phyloP scores from a whole-genome alignment of 306 rosid genomes.

The Alnus rubra region DNA sequence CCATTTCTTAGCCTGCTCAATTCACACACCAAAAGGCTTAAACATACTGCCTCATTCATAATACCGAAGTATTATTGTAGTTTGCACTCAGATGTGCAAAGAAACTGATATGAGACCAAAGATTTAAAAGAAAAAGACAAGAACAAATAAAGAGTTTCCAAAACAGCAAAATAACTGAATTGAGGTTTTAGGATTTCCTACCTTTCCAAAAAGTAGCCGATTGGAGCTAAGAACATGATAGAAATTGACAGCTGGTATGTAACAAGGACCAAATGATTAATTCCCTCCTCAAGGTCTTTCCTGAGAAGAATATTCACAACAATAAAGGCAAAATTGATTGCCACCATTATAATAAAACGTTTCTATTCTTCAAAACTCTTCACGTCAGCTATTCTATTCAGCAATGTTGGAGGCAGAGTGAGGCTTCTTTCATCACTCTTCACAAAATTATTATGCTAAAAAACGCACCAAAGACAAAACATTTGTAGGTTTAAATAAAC shows the following conservation, averaged over 20 bases:
- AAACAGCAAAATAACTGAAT: background rate
- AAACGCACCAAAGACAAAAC: conserved; percentile 25
- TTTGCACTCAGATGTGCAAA: no score
- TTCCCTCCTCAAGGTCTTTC: conserved; percentile 78
- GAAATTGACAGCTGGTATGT: conserved; percentile 73
- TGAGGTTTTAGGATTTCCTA: conserved; percentile 25
- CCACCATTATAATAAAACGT: conserved; percentile 74
- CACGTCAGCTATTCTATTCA: conserved; percentile 34
- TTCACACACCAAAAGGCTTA: no score
- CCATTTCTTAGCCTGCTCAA: no score
- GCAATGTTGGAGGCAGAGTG: conserved; percentile 20
- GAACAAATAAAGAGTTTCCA: conserved; percentile 9
- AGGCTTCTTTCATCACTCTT: conserved; percentile 27
- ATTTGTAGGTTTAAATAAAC: conserved; percentile 32
- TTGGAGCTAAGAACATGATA: conserved; percentile 71
- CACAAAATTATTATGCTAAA: conserved; percentile 18
- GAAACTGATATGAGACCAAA: no score
- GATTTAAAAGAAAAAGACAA: no score
- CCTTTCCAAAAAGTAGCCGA: conserved; percentile 77
- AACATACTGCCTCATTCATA: no score
- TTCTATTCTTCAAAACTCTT: conserved; percentile 65
- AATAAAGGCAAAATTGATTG: conserved; percentile 64
- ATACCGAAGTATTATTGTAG: no score
- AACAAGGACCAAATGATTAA: conserved; percentile 85
- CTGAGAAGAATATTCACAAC: conserved; percentile 76